These are phyloP conservation scores for Hyaloscypha variabilis DNA, from an alignment of 495 filamentous ascomycete genomes.

Conservation along the genomic window DNA sequence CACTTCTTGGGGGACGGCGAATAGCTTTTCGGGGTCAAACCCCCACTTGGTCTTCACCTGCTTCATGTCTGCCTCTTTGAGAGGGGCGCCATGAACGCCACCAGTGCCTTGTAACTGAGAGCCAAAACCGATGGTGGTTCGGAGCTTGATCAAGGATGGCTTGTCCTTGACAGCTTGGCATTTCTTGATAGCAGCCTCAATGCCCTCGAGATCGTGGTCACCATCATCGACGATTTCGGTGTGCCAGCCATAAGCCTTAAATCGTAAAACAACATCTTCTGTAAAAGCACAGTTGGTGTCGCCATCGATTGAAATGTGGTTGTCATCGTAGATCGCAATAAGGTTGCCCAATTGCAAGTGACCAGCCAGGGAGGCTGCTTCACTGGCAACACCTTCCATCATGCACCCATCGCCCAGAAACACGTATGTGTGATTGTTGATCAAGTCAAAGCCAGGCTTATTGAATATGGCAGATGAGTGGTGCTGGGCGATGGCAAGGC, in stretches of 20 bases:
- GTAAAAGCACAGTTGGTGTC: conserved; percentile 96
- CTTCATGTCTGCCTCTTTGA: conserved; percentile 92
- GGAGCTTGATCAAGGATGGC: conserved; percentile 95
- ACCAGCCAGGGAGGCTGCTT: conserved; percentile 90
- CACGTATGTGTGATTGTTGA: conserved; percentile 94
- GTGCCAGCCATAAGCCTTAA: conserved; percentile 99
- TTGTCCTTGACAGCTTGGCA: conserved; percentile 90
- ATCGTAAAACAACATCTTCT: conserved; percentile 93
- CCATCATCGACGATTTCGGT: conserved; percentile 83
- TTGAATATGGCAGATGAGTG: conserved; percentile 92
- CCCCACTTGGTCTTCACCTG: conserved; percentile 91
- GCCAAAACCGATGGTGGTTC: conserved; percentile 96
- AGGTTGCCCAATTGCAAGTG: conserved; percentile 98
- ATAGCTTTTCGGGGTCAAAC: conserved; percentile 92
- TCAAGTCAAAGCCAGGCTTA: conserved; percentile 89
- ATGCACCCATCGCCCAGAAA: conserved; percentile 99
- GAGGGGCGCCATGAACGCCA: conserved; percentile 91
- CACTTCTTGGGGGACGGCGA: conserved; percentile 92
- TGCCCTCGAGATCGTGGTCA: conserved; percentile 84
- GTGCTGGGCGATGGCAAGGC: conserved; percentile 93
- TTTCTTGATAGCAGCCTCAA: conserved; percentile 86
- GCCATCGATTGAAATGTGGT: conserved; percentile 94
- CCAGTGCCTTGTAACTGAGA: conserved; percentile 91
- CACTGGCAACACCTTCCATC: conserved; percentile 95
- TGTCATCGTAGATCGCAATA: conserved; percentile 97